Base-by-base conservation (phyloP, 306 rosid species). In the Trifolium subterraneum region DNA sequence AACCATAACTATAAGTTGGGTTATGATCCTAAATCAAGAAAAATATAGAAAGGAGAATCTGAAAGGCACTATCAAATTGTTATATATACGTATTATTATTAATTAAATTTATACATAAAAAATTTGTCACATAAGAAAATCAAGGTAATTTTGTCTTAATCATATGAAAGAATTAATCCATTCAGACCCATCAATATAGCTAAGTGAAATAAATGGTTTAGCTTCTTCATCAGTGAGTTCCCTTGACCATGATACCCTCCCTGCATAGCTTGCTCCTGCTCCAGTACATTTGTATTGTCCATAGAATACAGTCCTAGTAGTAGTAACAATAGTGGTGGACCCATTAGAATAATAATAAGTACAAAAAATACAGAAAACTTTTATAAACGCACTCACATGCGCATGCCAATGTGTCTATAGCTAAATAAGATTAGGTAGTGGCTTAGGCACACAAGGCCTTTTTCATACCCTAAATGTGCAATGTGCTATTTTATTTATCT, bases 221-320 rank as follows among this genome's bases (percentile, higher is more conserved):
- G 90, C 96, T 73, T 90, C 91, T 16, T 84, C 83, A 41, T 70
- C 75, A 6, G 88, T 88, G 45, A 90, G 96, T 44, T 90, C 96
- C 72, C 86, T 86, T 6, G 91, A 90, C 96, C 93, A 90, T 63
- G 96, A 39, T 18, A 90, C 96, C 16, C 96, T 78, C 27, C 90
- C 93, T 6, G 83, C 88, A 74, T 70, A 88, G 42, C 80, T 84
- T 19, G 96, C 89, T 27, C 96, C 96, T 35, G 87, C 84, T 59
- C 96, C 96, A 16, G 84, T 72, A 59, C 96, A 90, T 29, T 85
- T 86, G 84, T 90, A 90, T 52, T 90, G 96, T 65, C 96, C 93
- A 74, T 87, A 90, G 79, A 85, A 90, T 33, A 90, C 90, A 64
- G 96, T 86, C 91, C 96, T 90, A 80, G 29, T 68, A 19, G 41